Evolutionary conservation across 768 basidiomycete genomes (phyloP).

Genomic region (Russula lepida): DNA sequence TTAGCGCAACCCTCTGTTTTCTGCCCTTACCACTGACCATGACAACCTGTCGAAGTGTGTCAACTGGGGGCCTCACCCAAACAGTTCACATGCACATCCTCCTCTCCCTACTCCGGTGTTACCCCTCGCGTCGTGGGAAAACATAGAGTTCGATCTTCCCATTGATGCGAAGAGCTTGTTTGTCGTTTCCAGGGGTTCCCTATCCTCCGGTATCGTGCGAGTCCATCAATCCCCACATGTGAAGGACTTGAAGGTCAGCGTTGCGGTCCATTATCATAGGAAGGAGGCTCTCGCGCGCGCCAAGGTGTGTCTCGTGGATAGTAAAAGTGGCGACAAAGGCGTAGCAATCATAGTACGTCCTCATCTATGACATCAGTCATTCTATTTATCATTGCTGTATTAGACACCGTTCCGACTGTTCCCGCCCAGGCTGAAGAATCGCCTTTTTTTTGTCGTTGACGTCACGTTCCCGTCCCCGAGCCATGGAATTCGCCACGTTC

Average conservation of each 20-base stretch:
- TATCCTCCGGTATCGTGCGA: conserved; percentile 7
- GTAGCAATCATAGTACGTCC: conserved; percentile 5
- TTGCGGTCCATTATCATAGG: not conserved
- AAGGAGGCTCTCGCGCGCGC: not conserved
- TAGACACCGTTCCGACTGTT: conserved; percentile 6
- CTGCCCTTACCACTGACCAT: not conserved
- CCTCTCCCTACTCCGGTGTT: not conserved
- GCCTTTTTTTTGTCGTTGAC: conserved; percentile 1
- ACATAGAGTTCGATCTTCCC: conserved; percentile 2
- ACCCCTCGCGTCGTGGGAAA: not conserved
- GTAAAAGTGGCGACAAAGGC: not conserved
- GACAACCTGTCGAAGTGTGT: not conserved
- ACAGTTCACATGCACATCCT: not conserved
- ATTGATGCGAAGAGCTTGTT: not conserved
- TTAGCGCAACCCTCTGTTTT: not conserved
- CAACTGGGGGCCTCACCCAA: not conserved
- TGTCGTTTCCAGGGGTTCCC: not conserved
- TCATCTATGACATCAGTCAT: not conserved
- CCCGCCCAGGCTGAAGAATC: not conserved
- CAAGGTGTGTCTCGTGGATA: not conserved
- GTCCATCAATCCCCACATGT: not conserved
- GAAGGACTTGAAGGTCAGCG: conserved; percentile 3
- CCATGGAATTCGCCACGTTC: not conserved
- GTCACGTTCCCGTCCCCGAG: conserved; percentile 1
- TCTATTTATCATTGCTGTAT: not conserved